Evolutionary conservation across 495 filamentous ascomycete species (phyloP).

Genomic region (Tuber aestivum): DNA sequence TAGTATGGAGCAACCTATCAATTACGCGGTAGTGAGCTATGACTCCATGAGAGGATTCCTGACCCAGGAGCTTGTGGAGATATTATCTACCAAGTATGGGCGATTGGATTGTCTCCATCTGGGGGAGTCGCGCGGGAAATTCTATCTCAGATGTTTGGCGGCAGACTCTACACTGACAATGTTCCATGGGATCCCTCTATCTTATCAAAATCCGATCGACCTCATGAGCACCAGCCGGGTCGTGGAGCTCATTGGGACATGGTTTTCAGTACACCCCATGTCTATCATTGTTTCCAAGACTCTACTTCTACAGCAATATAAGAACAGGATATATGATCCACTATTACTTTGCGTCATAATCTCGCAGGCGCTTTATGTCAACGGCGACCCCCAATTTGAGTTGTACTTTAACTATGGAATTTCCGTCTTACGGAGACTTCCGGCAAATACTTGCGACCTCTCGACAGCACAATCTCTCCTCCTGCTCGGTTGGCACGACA

Average conservation of each 20-base stretch:
- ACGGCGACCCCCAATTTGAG: background rate
- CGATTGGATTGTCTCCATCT: background rate
- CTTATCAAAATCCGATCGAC: background rate
- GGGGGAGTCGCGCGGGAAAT: background rate
- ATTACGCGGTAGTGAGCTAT: background rate
- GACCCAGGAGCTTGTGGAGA: background rate
- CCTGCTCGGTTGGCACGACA: background rate
- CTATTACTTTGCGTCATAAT: background rate
- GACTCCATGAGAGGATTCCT: background rate
- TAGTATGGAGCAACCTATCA: background rate
- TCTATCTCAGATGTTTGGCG: background rate
- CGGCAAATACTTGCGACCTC: slow-evolving; percentile 5
- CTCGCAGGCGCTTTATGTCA: background rate
- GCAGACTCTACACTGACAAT: background rate
- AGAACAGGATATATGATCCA: background rate
- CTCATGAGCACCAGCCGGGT: background rate
- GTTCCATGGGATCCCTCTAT: background rate
- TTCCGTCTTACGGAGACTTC: background rate
- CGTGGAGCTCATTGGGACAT: slow-evolving; percentile 1
- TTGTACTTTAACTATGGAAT: background rate
- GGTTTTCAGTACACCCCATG: background rate
- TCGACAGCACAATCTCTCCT: background rate
- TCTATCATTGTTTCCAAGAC: background rate
- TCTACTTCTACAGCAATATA: slow-evolving; percentile 2
- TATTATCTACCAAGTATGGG: background rate